These are phyloP conservation scores for Terfezia boudieri DNA, from an alignment of 495 filamentous ascomycete genomes.

Conservation along the genomic window DNA sequence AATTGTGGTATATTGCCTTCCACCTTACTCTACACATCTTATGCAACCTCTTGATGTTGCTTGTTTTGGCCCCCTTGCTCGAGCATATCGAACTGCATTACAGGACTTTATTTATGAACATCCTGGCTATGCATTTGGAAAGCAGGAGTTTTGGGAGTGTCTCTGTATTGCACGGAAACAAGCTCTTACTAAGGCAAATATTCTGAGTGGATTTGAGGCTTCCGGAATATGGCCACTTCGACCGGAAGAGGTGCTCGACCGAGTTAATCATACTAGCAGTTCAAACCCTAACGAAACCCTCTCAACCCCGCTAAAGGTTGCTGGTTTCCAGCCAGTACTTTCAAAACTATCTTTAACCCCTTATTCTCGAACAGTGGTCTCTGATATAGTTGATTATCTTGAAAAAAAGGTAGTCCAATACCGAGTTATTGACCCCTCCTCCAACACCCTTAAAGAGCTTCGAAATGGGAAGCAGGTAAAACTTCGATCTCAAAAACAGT, in stretches of 20 bases:
- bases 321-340: background rate
- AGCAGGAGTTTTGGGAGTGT: background rate
- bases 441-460: background rate
- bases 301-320: background rate
- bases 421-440: background rate
- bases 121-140: background rate
- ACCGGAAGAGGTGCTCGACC: background rate
- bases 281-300: background rate
- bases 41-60: conserved; percentile 6
- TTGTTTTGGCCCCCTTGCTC: background rate
- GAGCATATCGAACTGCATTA: conserved; percentile 1
- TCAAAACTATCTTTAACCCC: background rate
- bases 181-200: background rate
- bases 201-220: background rate
- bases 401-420: background rate
- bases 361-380: background rate
- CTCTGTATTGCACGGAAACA: background rate
- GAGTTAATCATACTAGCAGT: background rate
- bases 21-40: conserved; percentile 4
- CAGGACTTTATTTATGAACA: background rate
- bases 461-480: background rate
- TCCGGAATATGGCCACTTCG: background rate
- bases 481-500: background rate
- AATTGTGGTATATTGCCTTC: conserved; percentile 4
- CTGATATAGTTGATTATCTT: background rate